Evolutionary conservation across 352 stramenopile genomes (phyloP).

Genomic region (Globisporangium carolinianum): DNA sequence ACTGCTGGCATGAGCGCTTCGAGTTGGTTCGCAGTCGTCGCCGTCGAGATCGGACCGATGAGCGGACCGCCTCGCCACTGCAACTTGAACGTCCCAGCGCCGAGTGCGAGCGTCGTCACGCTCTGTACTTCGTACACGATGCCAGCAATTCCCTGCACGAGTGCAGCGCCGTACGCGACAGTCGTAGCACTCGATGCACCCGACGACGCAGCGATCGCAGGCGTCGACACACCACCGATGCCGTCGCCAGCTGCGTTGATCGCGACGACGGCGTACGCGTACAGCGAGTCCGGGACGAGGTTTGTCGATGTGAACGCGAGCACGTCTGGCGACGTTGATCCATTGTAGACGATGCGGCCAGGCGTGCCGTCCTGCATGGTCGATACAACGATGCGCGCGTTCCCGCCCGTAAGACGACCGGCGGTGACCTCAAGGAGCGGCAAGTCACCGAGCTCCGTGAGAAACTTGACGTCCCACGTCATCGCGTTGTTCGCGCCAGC

Average conservation of each 20-base stretch:
- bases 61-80: conserved; percentile 23
- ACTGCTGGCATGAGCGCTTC: conserved; percentile 26
- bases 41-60: conserved; percentile 34
- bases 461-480: conserved; percentile 89
- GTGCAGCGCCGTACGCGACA: conserved; percentile 80
- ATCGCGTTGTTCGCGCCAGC: conserved; percentile 55
- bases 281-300: conserved; percentile 86
- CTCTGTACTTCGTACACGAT: conserved; percentile 95
- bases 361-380: conserved; percentile 83
- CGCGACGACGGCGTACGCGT: conserved; percentile 91
- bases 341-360: conserved; percentile 91
- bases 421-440: conserved; percentile 87
- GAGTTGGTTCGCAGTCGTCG: conserved; percentile 34
- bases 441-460: conserved; percentile 91
- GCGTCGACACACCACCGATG: conserved; percentile 77
- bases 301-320: conserved; percentile 68
- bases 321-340: conserved; percentile 71
- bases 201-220: conserved; percentile 88
- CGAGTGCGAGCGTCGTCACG: conserved; percentile 47
- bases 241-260: conserved; percentile 90
- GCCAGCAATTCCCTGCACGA: conserved; percentile 89
- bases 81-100: conserved; percentile 40
- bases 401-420: conserved; percentile 78
- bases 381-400: conserved; percentile 54
- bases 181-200: conserved; percentile 84